Base-by-base conservation (phyloP, 2,329 filamentous ascomycete genomes). In the Didymella pinodella region DNA sequence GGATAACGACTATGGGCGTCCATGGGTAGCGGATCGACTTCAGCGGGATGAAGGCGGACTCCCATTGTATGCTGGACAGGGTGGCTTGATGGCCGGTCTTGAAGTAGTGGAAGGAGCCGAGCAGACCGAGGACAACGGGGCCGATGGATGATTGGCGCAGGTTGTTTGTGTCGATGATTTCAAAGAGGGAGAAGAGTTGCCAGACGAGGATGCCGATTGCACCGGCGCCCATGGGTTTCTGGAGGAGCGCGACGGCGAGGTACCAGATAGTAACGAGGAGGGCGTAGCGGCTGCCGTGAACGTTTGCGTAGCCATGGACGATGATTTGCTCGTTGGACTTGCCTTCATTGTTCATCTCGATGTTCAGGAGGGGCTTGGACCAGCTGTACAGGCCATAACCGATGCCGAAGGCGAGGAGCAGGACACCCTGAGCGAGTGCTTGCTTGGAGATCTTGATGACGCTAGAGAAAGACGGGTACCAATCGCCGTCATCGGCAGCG, bases 11-110 rank as follows among this genome's bases (percentile, higher is more conserved):
- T 2, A 98, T 73, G 0, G 93, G 93, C 0, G 88, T 90, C 91
- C 91, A 97, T 0, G 95, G 95, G 78, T 99, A 97, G 57, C 86
- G 86, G 64, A 99, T 86, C 6, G 86, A 87, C 58, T 89, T 87
- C 7, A 98, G 84, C 0, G 94, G 91, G 65, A 99, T 91, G 79
- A 99, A 99, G 3, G 93, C 94, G 20, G 87, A 86, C 79, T 99
- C 95, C 95, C 95, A 99, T 74, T 99, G 95, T 72, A 99, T 94
- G 65, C 88, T 91, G 66, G 89, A 86, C 25, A 97, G 85, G 0
- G 88, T 90, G 12, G 94, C 94, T 78, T 98, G 94, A 77, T 99
- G 95, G 61, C 95, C 95, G 0, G 95, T 99, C 75, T 96, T 97
- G 86, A 99, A 99, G 82, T 89, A 99, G 81, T 97, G 89, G 78